A percentile compares a stretch with the other conserved stretches of the same genome.
Evolutionary conservation across 768 basidiomycete genomes (phyloP).

Genomic region (Candolleomyces eurysporus): DNA sequence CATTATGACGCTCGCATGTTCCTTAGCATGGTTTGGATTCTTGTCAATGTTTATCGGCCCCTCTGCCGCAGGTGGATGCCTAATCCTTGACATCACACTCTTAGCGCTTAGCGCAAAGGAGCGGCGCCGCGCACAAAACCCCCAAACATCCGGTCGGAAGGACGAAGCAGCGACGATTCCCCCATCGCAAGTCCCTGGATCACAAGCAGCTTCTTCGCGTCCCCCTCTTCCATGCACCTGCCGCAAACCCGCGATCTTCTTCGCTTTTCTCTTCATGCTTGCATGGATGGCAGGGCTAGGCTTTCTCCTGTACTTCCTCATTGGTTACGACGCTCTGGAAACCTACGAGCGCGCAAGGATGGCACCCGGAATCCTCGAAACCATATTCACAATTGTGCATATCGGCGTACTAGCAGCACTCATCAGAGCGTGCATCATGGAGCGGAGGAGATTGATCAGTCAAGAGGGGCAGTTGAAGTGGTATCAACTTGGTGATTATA

Average conservation of each 20-base stretch:
- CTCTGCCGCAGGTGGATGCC: not conserved
- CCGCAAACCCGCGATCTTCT: slow-evolving; percentile 1
- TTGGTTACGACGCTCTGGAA: not conserved
- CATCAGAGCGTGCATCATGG: no score
- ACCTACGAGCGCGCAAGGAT: not conserved
- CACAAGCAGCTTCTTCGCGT: not conserved
- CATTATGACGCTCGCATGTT: not conserved
- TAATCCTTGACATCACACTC: not conserved
- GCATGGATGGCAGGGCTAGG: not conserved
- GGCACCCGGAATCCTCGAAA: not conserved
- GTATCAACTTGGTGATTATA: no score
- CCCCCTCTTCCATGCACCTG: not conserved
- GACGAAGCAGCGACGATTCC: not conserved
- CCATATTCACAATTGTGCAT: not conserved
- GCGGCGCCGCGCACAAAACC: not conserved
- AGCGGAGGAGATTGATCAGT: no score
- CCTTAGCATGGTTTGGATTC: not conserved
- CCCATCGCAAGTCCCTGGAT: not conserved
- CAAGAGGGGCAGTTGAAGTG: no score
- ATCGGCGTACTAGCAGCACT: no score
- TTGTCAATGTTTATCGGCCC: not conserved
- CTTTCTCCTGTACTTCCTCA: not conserved
- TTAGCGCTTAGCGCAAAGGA: not conserved
- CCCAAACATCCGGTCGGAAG: no score
- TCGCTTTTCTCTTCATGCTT: not conserved